Percentiles rank a stretch among this genome's conserved stretches.
These are phyloP conservation scores for Petunia axillaris DNA, from an alignment of 257 asterid species.

Conservation along the genomic window DNA sequence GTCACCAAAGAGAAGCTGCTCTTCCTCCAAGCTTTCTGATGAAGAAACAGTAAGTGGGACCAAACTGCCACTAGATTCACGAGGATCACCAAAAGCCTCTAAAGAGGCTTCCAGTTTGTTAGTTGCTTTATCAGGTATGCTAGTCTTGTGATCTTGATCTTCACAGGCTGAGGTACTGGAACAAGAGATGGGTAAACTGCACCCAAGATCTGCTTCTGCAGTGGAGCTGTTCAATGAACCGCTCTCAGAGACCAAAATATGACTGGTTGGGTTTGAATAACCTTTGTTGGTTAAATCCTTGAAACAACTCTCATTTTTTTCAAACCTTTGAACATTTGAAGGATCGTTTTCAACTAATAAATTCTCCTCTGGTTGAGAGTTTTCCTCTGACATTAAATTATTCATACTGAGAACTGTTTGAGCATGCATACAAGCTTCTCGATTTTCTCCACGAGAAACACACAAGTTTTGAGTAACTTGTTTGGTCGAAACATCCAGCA, in stretches of 20 bases:
- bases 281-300: conserved; percentile 36
- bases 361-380: conserved; percentile 36
- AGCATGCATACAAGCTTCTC: conserved; percentile 27
- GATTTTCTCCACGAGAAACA: conserved; percentile 20
- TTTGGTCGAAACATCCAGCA: conserved; percentile 29
- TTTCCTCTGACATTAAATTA: conserved; percentile 29
- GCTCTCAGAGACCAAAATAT: conserved; percentile 41
- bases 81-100: conserved; percentile 35
- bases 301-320: conserved; percentile 32
- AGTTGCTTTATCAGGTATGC: conserved; percentile 27
- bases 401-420: conserved; percentile 26
- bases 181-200: conserved; percentile 37
- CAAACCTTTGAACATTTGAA: conserved; percentile 31
- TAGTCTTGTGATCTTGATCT: conserved; percentile 27
- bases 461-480: conserved; percentile 24
- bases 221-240: conserved; percentile 37
- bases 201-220: conserved; percentile 36
- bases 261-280: conserved; percentile 32
- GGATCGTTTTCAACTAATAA: conserved; percentile 26
- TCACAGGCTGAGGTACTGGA: conserved; percentile 36
- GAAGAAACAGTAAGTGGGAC: conserved; percentile 31
- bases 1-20: conserved; percentile 61
- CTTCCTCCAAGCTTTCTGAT: conserved; percentile 53
- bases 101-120: conserved; percentile 33
- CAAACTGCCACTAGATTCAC: conserved; percentile 22